Percentiles rank a stretch among this genome's conserved stretches.
Conservation (phyloP, 495 filamentous ascomycete species). For the Annulohypoxylon moriforme region DNA sequence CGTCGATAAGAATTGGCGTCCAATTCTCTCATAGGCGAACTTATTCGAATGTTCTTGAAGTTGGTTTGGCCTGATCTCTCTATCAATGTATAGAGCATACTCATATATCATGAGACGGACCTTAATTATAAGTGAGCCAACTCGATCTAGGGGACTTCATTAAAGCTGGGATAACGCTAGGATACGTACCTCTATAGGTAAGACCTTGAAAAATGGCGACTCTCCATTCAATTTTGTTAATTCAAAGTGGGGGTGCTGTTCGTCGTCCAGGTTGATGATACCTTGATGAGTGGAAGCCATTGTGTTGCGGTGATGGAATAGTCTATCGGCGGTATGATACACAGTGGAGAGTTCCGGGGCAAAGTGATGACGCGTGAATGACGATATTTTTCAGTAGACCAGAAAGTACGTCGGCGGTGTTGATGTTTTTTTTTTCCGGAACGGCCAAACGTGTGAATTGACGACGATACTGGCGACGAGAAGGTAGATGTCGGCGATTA, state of each 20-base stretch:
- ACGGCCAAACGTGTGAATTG: too few relatives aligned
- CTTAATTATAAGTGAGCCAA: slow-evolving; percentile 16
- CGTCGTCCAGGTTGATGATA: slow-evolving; percentile 4
- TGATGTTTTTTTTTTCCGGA: too few relatives aligned
- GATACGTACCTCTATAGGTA: slow-evolving; percentile 12
- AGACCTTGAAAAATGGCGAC: neutral
- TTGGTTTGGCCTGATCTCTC: neutral
- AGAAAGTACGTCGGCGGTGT: too few relatives aligned
- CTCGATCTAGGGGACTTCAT: neutral
- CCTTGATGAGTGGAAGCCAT: neutral
- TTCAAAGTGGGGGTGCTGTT: slow-evolving; percentile 3
- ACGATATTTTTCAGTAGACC: neutral
- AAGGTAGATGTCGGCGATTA: too few relatives aligned
- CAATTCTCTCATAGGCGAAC: neutral
- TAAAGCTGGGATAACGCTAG: neutral
- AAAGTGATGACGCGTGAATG: neutral
- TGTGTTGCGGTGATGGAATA: neutral
- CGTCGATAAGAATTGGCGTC: too few relatives aligned
- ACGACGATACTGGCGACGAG: too few relatives aligned
- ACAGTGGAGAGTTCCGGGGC: neutral
- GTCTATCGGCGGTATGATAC: neutral
- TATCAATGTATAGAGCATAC: neutral
- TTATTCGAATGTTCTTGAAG: slow-evolving; percentile 4
- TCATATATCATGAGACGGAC: slow-evolving; percentile 28
- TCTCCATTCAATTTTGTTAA: neutral